phyloP scores from a whole-genome alignment of 2,329 filamentous ascomycete species.

The Xylaria sp. region DNA sequence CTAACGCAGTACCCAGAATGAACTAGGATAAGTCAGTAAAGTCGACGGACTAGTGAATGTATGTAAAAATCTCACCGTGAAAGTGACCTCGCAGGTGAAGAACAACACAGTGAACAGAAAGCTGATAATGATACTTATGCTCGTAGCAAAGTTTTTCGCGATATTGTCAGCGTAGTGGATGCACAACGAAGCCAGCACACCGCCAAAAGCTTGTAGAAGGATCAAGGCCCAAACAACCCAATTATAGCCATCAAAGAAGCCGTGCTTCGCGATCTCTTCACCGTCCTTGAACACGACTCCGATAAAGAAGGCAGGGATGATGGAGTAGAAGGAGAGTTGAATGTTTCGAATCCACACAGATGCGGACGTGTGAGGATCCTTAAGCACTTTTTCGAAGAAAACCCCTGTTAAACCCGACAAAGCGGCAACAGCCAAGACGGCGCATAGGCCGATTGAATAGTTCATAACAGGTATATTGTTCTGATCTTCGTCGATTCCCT shows the following conservation, averaged over 20 bases:
- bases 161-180: conserved; percentile 90
- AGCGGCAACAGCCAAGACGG: conserved; percentile 80
- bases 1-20: conserved; percentile 79
- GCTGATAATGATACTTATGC: conserved; percentile 89
- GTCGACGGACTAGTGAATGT: too few relatives aligned
- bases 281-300: conserved; percentile 91
- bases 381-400: conserved; percentile 91
- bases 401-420: conserved; percentile 88
- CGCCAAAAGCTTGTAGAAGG: conserved; percentile 82
- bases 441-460: conserved; percentile 79
- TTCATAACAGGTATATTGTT: conserved; percentile 71
- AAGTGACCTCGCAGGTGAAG: conserved; percentile 81
- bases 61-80: conserved; percentile 68
- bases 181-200: conserved; percentile 83
- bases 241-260: conserved; percentile 96
- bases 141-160: conserved; percentile 92
- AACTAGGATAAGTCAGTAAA: conserved; percentile 68
- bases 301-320: conserved; percentile 88
- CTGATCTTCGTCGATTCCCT: conserved; percentile 81
- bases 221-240: conserved; percentile 90
- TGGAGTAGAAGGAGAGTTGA: conserved; percentile 91
- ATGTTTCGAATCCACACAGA: conserved; percentile 96
- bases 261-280: conserved; percentile 80
- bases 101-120: conserved; percentile 87
- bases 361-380: conserved; percentile 78